Evolutionary conservation across 345 rosid genomes (phyloP).

Genomic region (Euphorbia pulcherrima): DNA sequence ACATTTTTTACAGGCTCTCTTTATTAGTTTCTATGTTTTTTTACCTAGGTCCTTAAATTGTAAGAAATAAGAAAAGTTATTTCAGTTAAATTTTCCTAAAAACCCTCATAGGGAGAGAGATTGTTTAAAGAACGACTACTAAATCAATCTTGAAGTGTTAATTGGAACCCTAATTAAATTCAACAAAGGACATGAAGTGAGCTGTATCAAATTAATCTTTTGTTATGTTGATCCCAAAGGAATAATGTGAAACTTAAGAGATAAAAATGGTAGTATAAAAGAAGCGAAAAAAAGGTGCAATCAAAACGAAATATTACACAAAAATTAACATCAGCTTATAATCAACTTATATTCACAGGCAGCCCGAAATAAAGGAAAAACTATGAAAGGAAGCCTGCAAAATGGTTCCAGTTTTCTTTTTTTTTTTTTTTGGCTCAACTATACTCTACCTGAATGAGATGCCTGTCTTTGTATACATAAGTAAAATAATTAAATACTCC

Average conservation of each 20-base stretch:
- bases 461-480: constrained; percentile 9
- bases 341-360: constrained; percentile 22
- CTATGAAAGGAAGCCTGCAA: constrained; percentile 11
- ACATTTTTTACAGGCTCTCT: too few relatives aligned
- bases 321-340: background rate
- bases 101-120: too few relatives aligned
- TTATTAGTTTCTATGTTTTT: too few relatives aligned
- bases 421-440: too few relatives aligned
- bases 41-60: too few relatives aligned
- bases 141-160: too few relatives aligned
- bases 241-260: too few relatives aligned
- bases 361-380: background rate
- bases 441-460: constrained; percentile 22
- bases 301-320: background rate
- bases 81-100: too few relatives aligned
- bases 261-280: too few relatives aligned
- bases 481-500: background rate
- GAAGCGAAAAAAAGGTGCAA: background rate
- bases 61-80: too few relatives aligned
- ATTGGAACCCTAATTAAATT: too few relatives aligned
- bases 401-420: constrained; percentile 22
- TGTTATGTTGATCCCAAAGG: background rate
- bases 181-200: background rate
- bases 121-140: too few relatives aligned
- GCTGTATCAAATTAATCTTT: background rate